Percentiles rank a stretch among this genome's conserved stretches.
Conservation (phyloP, 805 yeast species). For the Yarrowia yakushimensis region DNA sequence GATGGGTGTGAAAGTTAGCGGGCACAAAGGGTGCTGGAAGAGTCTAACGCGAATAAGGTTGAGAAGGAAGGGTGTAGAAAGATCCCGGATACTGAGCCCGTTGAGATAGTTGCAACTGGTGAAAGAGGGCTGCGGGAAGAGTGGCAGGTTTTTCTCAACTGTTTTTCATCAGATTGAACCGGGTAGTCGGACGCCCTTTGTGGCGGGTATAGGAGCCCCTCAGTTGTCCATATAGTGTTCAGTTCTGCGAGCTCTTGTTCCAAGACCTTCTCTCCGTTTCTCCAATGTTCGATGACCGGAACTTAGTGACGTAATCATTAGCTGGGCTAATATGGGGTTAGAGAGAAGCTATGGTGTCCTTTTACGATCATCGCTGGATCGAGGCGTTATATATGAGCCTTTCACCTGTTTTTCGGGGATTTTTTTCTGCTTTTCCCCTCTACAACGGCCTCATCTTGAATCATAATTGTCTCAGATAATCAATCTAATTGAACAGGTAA, state of each 20-base stretch:
- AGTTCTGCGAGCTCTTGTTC: background rate
- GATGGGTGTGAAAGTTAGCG: background rate
- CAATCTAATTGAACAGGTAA: background rate
- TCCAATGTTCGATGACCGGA: background rate
- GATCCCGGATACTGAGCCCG: background rate
- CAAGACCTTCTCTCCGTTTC: slow-evolving; percentile 19
- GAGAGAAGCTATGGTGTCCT: too few relatives aligned
- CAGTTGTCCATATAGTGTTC: background rate
- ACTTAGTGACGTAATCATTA: slow-evolving; percentile 4
- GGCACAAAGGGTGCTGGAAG: background rate
- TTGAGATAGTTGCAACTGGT: background rate
- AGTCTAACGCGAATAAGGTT: background rate
- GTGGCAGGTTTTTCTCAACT: background rate
- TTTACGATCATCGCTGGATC: too few relatives aligned
- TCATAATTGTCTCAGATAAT: background rate
- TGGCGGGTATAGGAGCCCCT: too few relatives aligned
- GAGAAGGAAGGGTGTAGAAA: slow-evolving; percentile 18
- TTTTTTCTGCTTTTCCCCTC: background rate
- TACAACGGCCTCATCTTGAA: background rate
- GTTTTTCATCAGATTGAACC: background rate
- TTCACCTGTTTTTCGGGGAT: background rate
- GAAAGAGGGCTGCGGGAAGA: background rate
- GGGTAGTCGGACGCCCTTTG: background rate
- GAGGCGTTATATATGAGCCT: too few relatives aligned
- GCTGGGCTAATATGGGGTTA: too few relatives aligned